Conservation (phyloP, 371 early-diverging fungal species). For the Edhazardia aedis region DNA sequence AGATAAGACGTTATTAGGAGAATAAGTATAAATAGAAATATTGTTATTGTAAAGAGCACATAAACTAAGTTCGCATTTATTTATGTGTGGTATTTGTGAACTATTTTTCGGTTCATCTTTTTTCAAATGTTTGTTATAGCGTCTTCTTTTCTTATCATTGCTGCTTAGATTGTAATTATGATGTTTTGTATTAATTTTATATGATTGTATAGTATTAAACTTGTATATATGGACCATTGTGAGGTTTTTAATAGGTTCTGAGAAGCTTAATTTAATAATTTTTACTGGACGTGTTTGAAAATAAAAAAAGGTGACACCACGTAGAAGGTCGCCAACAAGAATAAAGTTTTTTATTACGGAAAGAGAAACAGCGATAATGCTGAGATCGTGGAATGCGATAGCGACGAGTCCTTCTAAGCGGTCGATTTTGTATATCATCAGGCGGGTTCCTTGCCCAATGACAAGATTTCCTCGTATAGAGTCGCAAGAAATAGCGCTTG, state of each 20-base stretch:
- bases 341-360: slow-evolving; percentile 37
- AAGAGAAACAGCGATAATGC: slow-evolving; percentile 26
- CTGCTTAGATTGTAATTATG: too few species aligned
- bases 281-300: slow-evolving; percentile 39
- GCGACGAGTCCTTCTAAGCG: slow-evolving; percentile 30
- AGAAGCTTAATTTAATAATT: slow-evolving; percentile 29
- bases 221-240: slow-evolving; percentile 7
- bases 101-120: too few species aligned
- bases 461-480: slow-evolving; percentile 22
- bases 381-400: slow-evolving; percentile 44
- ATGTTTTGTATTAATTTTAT: too few species aligned
- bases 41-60: too few species aligned
- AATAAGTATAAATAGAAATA: slow-evolving; percentile 40
- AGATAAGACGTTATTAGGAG: slow-evolving; percentile 31
- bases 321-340: slow-evolving; percentile 33
- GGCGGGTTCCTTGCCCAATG: slow-evolving; percentile 33
- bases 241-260: slow-evolving; percentile 14
- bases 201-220: too few species aligned
- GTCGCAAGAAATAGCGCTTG: slow-evolving; percentile 22
- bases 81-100: too few species aligned
- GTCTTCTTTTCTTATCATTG: too few species aligned
- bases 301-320: slow-evolving; percentile 41
- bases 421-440: slow-evolving; percentile 43
- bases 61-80: too few species aligned
- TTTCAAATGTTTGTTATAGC: too few species aligned